A percentile compares a stretch with the other conserved stretches of the same genome.
Conservation (phyloP, 164 flowering plant genomes). For the Magnolia kwangsiensis region DNA sequence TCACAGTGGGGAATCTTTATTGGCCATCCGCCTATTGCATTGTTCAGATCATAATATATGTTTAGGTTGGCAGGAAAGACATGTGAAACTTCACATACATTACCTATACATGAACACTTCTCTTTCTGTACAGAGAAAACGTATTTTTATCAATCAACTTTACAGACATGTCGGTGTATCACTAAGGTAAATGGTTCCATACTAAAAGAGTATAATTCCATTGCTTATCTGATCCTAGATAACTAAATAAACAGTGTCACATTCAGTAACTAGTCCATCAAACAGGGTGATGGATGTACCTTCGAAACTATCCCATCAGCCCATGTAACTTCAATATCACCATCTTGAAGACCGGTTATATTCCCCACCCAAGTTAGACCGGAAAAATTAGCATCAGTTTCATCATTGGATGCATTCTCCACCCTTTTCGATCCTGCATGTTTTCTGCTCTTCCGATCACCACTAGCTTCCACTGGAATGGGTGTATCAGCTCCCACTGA, state of each 20-base stretch:
- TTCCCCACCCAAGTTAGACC: constrained; percentile 97
- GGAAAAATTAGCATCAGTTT: constrained; percentile 33
- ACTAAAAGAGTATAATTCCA: not conserved
- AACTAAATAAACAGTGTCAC: not conserved
- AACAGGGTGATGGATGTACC: constrained; percentile 39
- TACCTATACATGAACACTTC: too few relatives aligned
- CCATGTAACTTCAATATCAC: constrained; percentile 97
- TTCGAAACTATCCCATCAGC: constrained; percentile 94
- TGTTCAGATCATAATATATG: too few relatives aligned
- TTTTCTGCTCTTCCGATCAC: constrained; percentile 19
- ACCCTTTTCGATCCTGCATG: constrained; percentile 17
- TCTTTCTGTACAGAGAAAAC: too few relatives aligned
- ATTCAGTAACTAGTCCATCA: not conserved
- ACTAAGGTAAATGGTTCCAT: not conserved
- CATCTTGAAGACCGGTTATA: constrained; percentile 85
- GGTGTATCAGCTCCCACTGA: constrained; percentile 29
- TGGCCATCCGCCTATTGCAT: too few relatives aligned
- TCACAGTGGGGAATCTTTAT: too few relatives aligned
- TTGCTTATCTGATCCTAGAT: constrained; percentile 1
- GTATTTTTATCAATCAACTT: too few relatives aligned
- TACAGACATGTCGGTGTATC: too few relatives aligned
- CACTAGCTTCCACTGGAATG: constrained; percentile 20
- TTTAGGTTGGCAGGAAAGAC: too few relatives aligned
- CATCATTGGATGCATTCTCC: constrained; percentile 30
- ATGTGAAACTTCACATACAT: too few relatives aligned